A percentile compares a stretch with the other conserved stretches of the same genome.
Conservation (phyloP, 768 basidiomycete genomes). For the Chalciporus sphaerocephalus region DNA sequence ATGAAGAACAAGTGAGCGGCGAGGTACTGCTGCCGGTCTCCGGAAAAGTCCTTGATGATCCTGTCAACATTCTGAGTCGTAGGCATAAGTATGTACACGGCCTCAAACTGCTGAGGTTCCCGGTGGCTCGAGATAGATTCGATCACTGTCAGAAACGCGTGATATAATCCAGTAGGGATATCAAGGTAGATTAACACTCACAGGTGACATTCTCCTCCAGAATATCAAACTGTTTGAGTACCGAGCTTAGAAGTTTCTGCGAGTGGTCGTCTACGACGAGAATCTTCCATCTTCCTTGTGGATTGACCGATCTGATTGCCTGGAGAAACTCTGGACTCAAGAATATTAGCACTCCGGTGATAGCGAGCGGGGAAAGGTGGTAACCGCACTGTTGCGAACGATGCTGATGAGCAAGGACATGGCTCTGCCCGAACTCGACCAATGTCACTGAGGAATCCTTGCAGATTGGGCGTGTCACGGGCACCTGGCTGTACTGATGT, state of each 20-base stretch:
- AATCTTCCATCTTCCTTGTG: conserved; percentile 92
- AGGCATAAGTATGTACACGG: conserved; percentile 91
- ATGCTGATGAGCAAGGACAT: conserved; percentile 45
- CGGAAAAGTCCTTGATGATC: conserved; percentile 78
- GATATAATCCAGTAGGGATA: conserved; percentile 2
- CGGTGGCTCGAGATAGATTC: conserved; percentile 84
- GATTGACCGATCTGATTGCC: conserved; percentile 80
- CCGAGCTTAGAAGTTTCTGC: conserved; percentile 75
- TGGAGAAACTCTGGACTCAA: conserved; percentile 70
- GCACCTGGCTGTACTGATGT: not conserved
- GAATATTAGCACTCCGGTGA: conserved; percentile 3
- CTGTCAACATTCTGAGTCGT: conserved; percentile 92
- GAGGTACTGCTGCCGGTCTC: conserved; percentile 65
- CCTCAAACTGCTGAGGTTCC: conserved; percentile 84
- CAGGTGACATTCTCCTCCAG: conserved; percentile 94
- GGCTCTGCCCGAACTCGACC: conserved; percentile 3
- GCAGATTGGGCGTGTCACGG: not conserved
- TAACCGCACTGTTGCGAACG: conserved; percentile 43
- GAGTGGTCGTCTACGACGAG: conserved; percentile 94
- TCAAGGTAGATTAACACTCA: conserved; percentile 39
- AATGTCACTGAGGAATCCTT: not conserved
- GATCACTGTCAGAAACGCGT: conserved; percentile 56
- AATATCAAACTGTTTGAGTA: conserved; percentile 91
- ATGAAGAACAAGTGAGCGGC: conserved; percentile 90
- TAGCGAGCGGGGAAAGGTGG: not conserved